Evolutionary conservation across 306 rosid species (phyloP), one percentile per base, ranked within the genome.

Genomic region (Delonix regia): DNA sequence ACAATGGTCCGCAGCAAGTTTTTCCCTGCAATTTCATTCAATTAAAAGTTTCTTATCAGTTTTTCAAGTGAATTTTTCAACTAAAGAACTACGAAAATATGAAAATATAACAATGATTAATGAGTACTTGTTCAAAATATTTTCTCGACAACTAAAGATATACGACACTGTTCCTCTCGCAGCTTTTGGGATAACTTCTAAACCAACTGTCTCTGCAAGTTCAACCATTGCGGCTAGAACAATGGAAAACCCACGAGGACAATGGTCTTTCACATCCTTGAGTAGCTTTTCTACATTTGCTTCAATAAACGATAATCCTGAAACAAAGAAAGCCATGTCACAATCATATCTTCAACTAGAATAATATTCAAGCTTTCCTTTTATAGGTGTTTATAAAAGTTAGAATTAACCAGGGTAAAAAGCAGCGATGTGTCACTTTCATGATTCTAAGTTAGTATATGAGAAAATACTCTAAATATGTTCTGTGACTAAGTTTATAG

Each of bases 201-300:
- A 22, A 62, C 82, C 79, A 36, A 7, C 44, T 5, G 42, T n/a
- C 10, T 68, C 60, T 2, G 81, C 79, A 59, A 87, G 78, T 49
- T 84, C 80, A 82, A 84, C 25, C 83, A 80, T 84, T 13, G 77
- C 67, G 0, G 86, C 83, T 6, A 87, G 63, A 77, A 84, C 67
- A 33, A 84, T 79, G 1, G 83, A 81, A 36, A 87, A 36, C 80
- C 78, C 49, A 4, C 27, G 78, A 59, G 85, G 84, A 13, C 44
- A 80, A 24, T 12, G 7, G 2, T 77, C 41, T 10, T 82, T 67
- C 22, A 77, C 25, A 63, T 74, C 80, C 56, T 38, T 9, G 0
- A 87, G 61, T 4, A 82, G 59, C 45, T 65, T 63, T 67, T 80
- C 83, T 7, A 65, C 76, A 64, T 80, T 77, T 64, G 63, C 49